phyloP scores from a whole-genome alignment of 2,329 filamentous ascomycete species.

The Clarireedia hainanense region DNA sequence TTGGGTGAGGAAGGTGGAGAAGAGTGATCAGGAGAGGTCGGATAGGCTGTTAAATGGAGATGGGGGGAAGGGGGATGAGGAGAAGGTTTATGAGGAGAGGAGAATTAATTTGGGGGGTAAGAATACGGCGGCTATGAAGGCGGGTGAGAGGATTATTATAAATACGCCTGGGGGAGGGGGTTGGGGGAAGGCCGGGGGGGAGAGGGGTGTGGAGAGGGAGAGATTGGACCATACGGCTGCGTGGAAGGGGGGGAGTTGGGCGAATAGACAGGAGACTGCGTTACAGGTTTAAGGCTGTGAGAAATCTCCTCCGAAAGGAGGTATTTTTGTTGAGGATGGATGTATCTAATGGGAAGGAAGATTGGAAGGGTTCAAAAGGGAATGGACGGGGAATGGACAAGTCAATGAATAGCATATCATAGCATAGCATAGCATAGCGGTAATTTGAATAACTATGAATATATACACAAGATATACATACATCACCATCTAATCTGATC shows the following conservation, averaged over 20 bases:
- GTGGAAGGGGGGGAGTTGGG: slow-evolving; percentile 54
- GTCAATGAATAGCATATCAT: too few relatives aligned
- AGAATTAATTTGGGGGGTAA: slow-evolving; percentile 70
- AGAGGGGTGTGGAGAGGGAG: slow-evolving; percentile 41
- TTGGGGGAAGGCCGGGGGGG: slow-evolving; percentile 57
- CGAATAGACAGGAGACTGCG: slow-evolving; percentile 48
- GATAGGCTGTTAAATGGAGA: slow-evolving; percentile 28
- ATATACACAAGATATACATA: too few relatives aligned
- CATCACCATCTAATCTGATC: too few relatives aligned
- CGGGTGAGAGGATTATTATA: slow-evolving; percentile 71
- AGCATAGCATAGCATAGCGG: too few relatives aligned
- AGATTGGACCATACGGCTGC: slow-evolving; percentile 49
- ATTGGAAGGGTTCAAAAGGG: too few relatives aligned
- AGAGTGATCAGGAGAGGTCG: slow-evolving; percentile 42
- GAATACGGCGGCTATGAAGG: slow-evolving; percentile 69
- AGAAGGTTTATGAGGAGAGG: slow-evolving; percentile 45
- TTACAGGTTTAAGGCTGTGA: slow-evolving; percentile 40
- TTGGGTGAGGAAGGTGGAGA: slow-evolving; percentile 70
- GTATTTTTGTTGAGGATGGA: too few relatives aligned
- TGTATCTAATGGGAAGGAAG: too few relatives aligned
- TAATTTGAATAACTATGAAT: too few relatives aligned
- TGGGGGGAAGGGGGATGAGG: slow-evolving; percentile 24
- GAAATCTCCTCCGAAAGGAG: not conserved
- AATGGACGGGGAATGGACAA: too few relatives aligned
- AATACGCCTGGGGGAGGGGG: slow-evolving; percentile 73